These are phyloP conservation scores for Schizothecium vesticola DNA, from an alignment of 495 filamentous ascomycete species.

Conservation along the genomic window DNA sequence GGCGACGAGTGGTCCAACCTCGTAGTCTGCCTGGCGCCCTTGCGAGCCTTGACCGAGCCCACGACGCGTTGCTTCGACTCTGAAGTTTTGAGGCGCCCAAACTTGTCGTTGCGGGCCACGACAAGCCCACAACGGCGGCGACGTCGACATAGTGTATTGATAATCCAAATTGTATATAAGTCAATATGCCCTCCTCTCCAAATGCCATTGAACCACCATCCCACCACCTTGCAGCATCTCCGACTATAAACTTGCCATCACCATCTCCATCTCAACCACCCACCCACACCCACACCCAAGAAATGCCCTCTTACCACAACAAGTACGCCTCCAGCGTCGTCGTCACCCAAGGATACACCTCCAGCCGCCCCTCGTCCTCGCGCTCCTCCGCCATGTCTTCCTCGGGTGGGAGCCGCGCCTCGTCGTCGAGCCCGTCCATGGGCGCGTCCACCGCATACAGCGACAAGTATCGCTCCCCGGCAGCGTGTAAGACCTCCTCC, in stretches of 20 bases:
- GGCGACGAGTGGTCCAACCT: background rate
- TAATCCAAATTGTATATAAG: background rate
- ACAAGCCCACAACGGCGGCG: background rate
- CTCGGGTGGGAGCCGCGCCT: background rate
- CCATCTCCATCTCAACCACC: background rate
- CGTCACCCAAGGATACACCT: background rate
- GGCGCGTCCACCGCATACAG: slow-evolving; percentile 3
- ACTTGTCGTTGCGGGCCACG: background rate
- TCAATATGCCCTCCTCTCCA: background rate
- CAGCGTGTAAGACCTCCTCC: background rate
- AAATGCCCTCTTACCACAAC: background rate
- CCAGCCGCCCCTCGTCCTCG: background rate
- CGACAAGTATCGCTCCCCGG: slow-evolving; percentile 11
- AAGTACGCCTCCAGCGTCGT: background rate
- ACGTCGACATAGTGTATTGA: background rate
- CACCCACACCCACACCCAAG: background rate
- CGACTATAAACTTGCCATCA: background rate
- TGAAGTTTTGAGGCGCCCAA: background rate
- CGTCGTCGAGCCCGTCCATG: background rate
- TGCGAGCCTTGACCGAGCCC: background rate
- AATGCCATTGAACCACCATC: background rate
- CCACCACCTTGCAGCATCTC: background rate
- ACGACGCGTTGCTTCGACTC: background rate
- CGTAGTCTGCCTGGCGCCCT: background rate
- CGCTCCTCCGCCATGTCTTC: background rate